Percentiles rank a stretch among this genome's conserved stretches.
Conservation (phyloP, 2,329 filamentous ascomycete species). For the Cercospora sp. region DNA sequence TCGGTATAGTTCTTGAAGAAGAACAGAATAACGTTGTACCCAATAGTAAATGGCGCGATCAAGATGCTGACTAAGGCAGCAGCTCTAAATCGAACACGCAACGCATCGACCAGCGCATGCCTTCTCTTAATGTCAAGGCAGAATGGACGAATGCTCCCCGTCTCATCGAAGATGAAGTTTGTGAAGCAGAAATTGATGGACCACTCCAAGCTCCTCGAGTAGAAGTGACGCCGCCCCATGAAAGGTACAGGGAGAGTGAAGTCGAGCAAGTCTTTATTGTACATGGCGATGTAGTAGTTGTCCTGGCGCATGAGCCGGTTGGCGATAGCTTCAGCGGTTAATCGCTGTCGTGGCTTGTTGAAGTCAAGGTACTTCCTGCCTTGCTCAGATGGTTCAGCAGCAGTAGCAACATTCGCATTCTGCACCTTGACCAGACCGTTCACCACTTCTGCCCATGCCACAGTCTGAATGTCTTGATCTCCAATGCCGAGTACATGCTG, state of each 20-base stretch:
- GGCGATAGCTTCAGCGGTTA: slow-evolving; percentile 95
- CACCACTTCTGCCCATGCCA: slow-evolving; percentile 91
- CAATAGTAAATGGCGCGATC: slow-evolving; percentile 82
- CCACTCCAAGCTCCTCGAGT: slow-evolving; percentile 90
- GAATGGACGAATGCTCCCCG: slow-evolving; percentile 80
- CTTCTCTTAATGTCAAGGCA: slow-evolving; percentile 84
- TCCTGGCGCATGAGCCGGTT: slow-evolving; percentile 95
- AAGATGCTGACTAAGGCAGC: slow-evolving; percentile 84
- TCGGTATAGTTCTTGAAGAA: slow-evolving; percentile 97
- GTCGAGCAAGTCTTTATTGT: slow-evolving; percentile 95
- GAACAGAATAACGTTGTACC: slow-evolving; percentile 83
- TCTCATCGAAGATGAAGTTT: slow-evolving; percentile 89
- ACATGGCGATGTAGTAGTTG: slow-evolving; percentile 93
- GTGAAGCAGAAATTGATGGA: slow-evolving; percentile 86
- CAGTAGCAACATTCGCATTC: slow-evolving; percentile 85
- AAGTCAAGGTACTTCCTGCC: slow-evolving; percentile 64
- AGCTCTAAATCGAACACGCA: slow-evolving; percentile 77
- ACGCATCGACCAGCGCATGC: slow-evolving; percentile 71
- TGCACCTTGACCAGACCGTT: slow-evolving; percentile 79
- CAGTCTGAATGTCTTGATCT: slow-evolving; percentile 84
- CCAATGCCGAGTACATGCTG: slow-evolving; percentile 78
- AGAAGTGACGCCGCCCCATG: slow-evolving; percentile 73
- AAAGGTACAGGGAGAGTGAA: slow-evolving; percentile 85
- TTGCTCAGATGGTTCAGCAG: slow-evolving; percentile 56
- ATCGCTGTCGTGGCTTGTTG: slow-evolving; percentile 64